A percentile compares a stretch with the other conserved stretches of the same genome.
Evolutionary conservation across 2,329 filamentous ascomycete genomes (phyloP).

Genomic region (Fusarium succisae): DNA sequence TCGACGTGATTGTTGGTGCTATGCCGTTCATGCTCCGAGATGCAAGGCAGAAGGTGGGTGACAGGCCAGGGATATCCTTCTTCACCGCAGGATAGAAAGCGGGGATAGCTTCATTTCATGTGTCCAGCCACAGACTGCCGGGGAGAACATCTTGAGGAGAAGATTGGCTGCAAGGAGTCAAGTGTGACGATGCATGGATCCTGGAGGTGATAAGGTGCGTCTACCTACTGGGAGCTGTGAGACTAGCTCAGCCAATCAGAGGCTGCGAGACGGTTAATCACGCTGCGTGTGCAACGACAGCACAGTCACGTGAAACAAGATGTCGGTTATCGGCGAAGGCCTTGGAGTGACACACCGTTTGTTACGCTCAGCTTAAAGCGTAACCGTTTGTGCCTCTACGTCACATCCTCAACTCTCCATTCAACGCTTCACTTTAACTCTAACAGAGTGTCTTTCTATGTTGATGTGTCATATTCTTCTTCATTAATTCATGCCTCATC

Average conservation of each 20-base stretch:
- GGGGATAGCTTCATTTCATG: slow-evolving; percentile 15
- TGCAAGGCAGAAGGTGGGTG: slow-evolving; percentile 35
- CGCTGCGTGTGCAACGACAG: slow-evolving; percentile 5
- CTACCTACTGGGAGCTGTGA: not conserved
- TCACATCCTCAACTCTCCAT: not conserved
- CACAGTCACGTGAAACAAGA: slow-evolving; percentile 29
- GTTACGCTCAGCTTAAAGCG: slow-evolving; percentile 13
- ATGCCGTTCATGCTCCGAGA: slow-evolving; percentile 15
- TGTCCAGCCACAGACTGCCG: slow-evolving; percentile 28
- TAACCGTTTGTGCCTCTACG: slow-evolving; percentile 23
- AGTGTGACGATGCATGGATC: slow-evolving; percentile 36
- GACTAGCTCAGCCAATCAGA: slow-evolving; percentile 26
- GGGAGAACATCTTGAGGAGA: slow-evolving; percentile 23
- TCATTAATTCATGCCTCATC: not conserved
- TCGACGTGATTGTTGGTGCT: slow-evolving; percentile 13
- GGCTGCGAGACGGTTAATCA: not conserved
- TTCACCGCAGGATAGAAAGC: slow-evolving; percentile 16
- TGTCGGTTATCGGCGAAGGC: slow-evolving; percentile 6
- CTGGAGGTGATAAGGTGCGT: slow-evolving; percentile 27
- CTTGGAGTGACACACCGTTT: slow-evolving; percentile 15
- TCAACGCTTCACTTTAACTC: not conserved
- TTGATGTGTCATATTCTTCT: not conserved
- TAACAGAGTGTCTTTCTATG: not conserved
- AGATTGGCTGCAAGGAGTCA: slow-evolving; percentile 25
- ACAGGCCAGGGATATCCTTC: slow-evolving; percentile 15